phyloP scores from a whole-genome alignment of 73 alveolate genomes.

The Blepharisma japonicum region DNA sequence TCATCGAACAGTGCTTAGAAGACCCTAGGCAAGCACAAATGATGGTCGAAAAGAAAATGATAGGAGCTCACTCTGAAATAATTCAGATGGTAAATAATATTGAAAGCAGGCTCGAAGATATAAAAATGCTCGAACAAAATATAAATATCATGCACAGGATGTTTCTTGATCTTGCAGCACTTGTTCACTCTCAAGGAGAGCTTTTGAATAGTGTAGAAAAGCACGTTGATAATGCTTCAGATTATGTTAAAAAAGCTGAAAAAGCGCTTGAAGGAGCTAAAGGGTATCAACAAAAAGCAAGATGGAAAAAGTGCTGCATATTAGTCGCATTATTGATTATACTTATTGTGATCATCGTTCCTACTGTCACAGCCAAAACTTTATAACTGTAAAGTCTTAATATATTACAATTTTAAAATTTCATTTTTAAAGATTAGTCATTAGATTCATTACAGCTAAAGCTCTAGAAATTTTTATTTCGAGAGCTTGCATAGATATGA shows the following conservation, averaged over 20 bases:
- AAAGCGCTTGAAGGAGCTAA: constrained; percentile 28
- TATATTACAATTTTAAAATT: too few species aligned
- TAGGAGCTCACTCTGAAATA: constrained; percentile 22
- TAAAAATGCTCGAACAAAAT: not conserved
- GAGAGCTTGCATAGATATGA: too few species aligned
- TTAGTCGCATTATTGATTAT: not conserved
- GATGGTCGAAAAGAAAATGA: constrained; percentile 14
- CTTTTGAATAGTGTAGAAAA: constrained; percentile 24
- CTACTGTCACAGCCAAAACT: constrained; percentile 15
- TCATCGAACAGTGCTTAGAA: constrained; percentile 14
- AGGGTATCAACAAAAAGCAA: not conserved
- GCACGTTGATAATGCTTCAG: constrained; percentile 29
- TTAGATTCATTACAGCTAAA: too few species aligned
- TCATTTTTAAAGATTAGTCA: too few species aligned
- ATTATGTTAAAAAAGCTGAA: constrained; percentile 28
- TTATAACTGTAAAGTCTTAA: not conserved
- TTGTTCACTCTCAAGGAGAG: constrained; percentile 29
- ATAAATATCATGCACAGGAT: not conserved
- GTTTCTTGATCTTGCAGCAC: constrained; percentile 30
- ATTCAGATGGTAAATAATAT: constrained; percentile 24
- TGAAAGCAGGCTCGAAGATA: constrained; percentile 12
- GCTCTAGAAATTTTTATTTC: too few species aligned
- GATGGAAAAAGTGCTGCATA: constrained; percentile 27
- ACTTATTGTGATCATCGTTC: constrained; percentile 13
- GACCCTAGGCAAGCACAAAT: constrained; percentile 11